These are phyloP conservation scores for Chrysoporthe austroafricana DNA, from an alignment of 2,329 filamentous ascomycete species.

Conservation along the genomic window DNA sequence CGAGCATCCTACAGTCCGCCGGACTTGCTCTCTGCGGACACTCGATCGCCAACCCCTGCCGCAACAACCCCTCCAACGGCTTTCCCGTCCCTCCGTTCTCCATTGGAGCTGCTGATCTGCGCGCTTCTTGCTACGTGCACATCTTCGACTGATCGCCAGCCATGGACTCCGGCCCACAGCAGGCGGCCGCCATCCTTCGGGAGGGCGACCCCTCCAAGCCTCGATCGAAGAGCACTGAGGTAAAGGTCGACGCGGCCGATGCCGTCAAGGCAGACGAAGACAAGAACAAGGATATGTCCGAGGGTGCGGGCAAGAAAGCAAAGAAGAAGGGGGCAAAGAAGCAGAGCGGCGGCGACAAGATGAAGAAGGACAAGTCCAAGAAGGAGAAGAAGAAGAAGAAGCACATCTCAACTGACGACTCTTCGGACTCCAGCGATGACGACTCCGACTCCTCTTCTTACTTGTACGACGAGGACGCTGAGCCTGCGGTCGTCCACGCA, in stretches of 20 bases:
- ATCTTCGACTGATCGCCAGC: background rate
- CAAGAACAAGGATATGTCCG: constrained; percentile 10
- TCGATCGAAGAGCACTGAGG: constrained; percentile 15
- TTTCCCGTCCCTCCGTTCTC: background rate
- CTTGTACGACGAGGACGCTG: background rate
- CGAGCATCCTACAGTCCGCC: background rate
- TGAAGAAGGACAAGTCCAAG: constrained; percentile 13
- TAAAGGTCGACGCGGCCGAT: constrained; percentile 9
- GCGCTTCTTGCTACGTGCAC: too few species aligned
- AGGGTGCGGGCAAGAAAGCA: background rate
- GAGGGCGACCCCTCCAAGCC: constrained; percentile 17
- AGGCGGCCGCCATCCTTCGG: constrained; percentile 12
- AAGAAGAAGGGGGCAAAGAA: constrained; percentile 12
- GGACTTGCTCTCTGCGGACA: background rate
- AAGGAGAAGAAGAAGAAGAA: constrained; percentile 19
- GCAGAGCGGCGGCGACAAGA: background rate
- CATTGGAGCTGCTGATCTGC: too few species aligned
- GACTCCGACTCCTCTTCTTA: background rate
- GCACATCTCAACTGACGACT: constrained; percentile 6
- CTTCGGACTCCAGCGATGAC: constrained; percentile 13
- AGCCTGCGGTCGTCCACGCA: background rate
- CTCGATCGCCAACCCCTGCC: background rate
- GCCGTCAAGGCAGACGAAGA: constrained; percentile 2
- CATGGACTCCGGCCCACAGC: constrained; percentile 22
- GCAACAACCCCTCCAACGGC: background rate